Evolutionary conservation across 129 eudicot species (phyloP).

Genomic region (Lactuca sativa): DNA sequence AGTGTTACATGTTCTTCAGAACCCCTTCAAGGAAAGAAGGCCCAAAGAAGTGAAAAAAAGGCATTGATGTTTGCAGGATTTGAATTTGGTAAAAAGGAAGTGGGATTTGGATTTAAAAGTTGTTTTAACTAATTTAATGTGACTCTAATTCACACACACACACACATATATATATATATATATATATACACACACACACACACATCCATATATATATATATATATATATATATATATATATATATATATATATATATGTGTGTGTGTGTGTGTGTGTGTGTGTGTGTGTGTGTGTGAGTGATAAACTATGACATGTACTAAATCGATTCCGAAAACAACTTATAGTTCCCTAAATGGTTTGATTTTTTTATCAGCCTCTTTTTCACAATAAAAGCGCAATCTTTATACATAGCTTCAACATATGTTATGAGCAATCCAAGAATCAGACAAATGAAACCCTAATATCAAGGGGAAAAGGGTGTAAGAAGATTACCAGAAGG

Average conservation of each 20-base stretch:
- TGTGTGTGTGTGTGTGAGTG: background rate
- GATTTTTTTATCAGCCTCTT: background rate
- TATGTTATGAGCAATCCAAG: background rate
- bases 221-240: too few relatives aligned
- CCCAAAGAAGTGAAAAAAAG: background rate
- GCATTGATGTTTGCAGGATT: background rate
- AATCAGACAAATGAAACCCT: constrained; percentile 6
- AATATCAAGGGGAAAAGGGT: background rate
- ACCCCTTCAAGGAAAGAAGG: constrained; percentile 23
- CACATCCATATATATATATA: too few relatives aligned
- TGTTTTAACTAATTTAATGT: background rate
- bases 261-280: too few relatives aligned
- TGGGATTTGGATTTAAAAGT: background rate
- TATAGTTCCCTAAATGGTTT: background rate
- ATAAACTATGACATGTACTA: constrained; percentile 9
- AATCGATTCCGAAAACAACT: background rate
- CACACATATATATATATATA: too few relatives aligned
- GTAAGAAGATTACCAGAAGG: constrained; percentile 28
- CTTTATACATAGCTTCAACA: background rate
- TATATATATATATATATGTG: too few relatives aligned
- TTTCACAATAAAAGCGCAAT: background rate
- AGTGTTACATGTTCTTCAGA: constrained; percentile 16
- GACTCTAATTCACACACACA: background rate
- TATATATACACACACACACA: too few relatives aligned
- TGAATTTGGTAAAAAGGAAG: background rate